Percentiles rank a stretch among this genome's conserved stretches.
Evolutionary conservation across 352 stramenopile species (phyloP).

Genomic region (Phytophthora sp.): DNA sequence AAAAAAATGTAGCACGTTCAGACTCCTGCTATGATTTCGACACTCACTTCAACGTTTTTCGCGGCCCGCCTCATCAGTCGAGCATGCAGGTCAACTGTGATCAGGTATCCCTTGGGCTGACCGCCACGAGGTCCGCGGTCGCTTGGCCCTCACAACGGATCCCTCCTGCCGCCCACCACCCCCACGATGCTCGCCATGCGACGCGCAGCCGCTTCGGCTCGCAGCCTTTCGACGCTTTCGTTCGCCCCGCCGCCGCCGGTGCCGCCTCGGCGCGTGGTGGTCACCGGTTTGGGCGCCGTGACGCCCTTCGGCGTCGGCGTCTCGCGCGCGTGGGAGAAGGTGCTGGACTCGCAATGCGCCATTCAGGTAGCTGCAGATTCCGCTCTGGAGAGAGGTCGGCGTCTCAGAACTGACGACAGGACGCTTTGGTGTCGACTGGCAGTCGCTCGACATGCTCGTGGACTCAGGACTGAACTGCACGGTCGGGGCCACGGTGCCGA

Average conservation of each 20-base stretch:
- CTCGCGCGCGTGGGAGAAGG: conserved; percentile 68
- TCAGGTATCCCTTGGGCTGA: conserved; percentile 4
- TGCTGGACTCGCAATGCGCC: conserved; percentile 76
- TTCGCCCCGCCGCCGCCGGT: conserved; percentile 59
- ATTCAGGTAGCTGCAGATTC: too few relatives aligned
- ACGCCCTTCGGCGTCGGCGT: conserved; percentile 89
- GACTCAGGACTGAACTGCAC: conserved; percentile 62
- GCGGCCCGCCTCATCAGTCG: too few relatives aligned
- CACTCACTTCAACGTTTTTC: neutral
- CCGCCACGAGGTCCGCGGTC: conserved; percentile 5
- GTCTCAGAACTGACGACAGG: too few relatives aligned
- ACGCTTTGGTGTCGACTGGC: neutral
- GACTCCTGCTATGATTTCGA: too few relatives aligned
- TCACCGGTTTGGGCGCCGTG: conserved; percentile 90
- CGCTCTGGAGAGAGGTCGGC: too few relatives aligned
- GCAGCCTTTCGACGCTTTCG: conserved; percentile 61
- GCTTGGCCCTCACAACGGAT: conserved; percentile 1
- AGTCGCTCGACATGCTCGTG: conserved; percentile 56
- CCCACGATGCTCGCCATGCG: conserved; percentile 12
- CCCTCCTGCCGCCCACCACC: neutral
- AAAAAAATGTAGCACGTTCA: too few relatives aligned
- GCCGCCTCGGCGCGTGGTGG: conserved; percentile 83
- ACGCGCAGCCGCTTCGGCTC: conserved; percentile 7
- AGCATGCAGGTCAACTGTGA: neutral
- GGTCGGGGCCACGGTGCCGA: conserved; percentile 70